Evolutionary conservation across 441 rosid species (phyloP), one percentile per base, ranked within the genome.

Genomic region (Eutrema salsugineum): DNA sequence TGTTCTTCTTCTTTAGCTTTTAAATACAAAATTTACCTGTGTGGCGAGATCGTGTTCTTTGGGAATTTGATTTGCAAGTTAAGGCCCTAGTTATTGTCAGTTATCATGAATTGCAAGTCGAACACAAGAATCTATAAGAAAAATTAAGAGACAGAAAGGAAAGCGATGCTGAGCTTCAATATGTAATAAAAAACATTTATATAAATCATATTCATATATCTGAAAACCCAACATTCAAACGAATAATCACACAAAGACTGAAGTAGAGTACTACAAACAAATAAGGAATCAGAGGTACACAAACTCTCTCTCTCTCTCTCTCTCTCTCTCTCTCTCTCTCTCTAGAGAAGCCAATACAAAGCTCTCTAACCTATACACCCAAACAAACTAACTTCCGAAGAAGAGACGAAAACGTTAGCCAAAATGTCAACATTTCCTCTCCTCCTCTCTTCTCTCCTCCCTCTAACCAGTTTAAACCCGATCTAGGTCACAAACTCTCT

Each of bases 341-440:
- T 12, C 60, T 6, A 53, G 14, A 66, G 71, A 28, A 53, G 46
- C 55, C 65, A 68, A 42, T 53, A 63, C 56, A 65, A 71, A 36
- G 58, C 77, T 57, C 42, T 63, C 64, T 63, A 63, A 28, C 14
- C 53, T 66, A 58, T 73, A 66, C 77, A 73, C 61, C 47, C 67
- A 58, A 49, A 66, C 61, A 65, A 46, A 64, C 71, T 46, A 65
- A 56, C 20, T 72, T 56, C 60, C 66, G 60, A 28, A 35, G 16
- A 8, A 22, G 53, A 22, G 60, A 47, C 12, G 46, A 66, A 66
- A 32, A 33, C 24, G 73, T 67, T 60, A 74, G 55, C 78, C 73
- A 67, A 74, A 74, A 74, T 74, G 71, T 73, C 61, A 73, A 72
- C 72, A 65, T 66, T 9, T 48, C 77, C 71, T 35, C 76, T 64